These are phyloP conservation scores for Cyberlindnera galapagoensis DNA, from an alignment of 805 yeast genomes.

Conservation along the genomic window DNA sequence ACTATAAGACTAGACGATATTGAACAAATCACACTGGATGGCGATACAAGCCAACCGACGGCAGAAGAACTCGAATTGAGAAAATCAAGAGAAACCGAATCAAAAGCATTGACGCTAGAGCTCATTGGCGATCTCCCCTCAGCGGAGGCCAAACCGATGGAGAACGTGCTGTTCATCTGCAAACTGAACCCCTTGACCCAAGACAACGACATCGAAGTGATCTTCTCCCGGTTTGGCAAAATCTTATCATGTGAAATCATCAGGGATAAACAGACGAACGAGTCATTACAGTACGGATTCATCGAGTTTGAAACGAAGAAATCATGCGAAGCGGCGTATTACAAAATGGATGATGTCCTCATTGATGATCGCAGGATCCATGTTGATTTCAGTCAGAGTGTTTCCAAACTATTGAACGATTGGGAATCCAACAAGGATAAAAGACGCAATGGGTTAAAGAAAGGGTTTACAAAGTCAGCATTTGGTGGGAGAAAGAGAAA, in stretches of 20 bases:
- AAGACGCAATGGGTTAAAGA: conserved; percentile 1
- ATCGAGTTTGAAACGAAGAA: conserved; percentile 44
- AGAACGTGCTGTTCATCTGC: conserved; percentile 55
- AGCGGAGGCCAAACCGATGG: conserved; percentile 54
- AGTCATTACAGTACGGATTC: conserved; percentile 56
- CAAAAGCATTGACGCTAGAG: conserved; percentile 57
- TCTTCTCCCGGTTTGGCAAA: conserved; percentile 58
- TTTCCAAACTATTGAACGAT: conserved; percentile 22
- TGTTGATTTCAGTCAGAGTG: conserved; percentile 64
- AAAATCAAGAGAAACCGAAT: conserved; percentile 32
- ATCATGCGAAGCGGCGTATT: conserved; percentile 56
- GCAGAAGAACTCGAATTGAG: conserved; percentile 24
- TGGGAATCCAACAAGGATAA: conserved; percentile 20
- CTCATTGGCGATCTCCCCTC: conserved; percentile 57
- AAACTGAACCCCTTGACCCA: conserved; percentile 55
- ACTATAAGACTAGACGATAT: conserved; percentile 24
- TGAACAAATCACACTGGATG: conserved; percentile 18
- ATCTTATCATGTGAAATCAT: conserved; percentile 47
- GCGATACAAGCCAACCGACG: conserved; percentile 16
- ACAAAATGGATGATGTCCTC: conserved; percentile 52
- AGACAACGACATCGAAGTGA: conserved; percentile 46
- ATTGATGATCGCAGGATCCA: conserved; percentile 60
- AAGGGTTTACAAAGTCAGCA: conserved; percentile 1
- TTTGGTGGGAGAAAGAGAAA: background rate
- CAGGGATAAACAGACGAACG: conserved; percentile 39